These are phyloP conservation scores for Fusarium domesticum DNA, from an alignment of 2,329 filamentous ascomycete genomes.

Conservation along the genomic window DNA sequence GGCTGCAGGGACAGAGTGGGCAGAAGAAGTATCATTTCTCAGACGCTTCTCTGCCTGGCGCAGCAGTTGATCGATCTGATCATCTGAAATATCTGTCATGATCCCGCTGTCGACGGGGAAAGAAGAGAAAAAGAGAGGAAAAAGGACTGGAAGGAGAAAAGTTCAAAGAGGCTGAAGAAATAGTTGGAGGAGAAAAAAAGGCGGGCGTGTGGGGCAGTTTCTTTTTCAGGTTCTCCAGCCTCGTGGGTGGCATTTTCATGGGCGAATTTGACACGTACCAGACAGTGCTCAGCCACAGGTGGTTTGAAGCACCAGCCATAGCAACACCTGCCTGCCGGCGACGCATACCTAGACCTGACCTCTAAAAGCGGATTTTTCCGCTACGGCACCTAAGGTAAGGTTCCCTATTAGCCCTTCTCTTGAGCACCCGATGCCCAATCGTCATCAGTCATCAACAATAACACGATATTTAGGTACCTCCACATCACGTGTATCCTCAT, in stretches of 20 bases:
- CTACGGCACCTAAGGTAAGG: neutral
- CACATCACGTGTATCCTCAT: neutral
- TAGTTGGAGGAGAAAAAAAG: constrained; percentile 17
- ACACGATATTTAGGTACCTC: neutral
- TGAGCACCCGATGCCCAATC: constrained; percentile 23
- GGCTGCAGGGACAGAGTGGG: constrained; percentile 13
- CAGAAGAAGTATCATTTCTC: constrained; percentile 22
- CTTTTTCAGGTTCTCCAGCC: neutral
- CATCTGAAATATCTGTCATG: constrained; percentile 32
- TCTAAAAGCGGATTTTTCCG: too few relatives aligned
- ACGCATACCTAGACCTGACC: too few relatives aligned
- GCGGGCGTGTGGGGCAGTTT: constrained; percentile 8
- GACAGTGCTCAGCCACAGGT: neutral
- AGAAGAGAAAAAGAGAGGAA: constrained; percentile 5
- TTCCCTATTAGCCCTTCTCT: constrained; percentile 3
- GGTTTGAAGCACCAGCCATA: constrained; percentile 2
- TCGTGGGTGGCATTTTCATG: too few relatives aligned
- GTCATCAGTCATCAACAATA: constrained; percentile 16
- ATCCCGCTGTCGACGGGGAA: constrained; percentile 24
- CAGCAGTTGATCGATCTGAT: constrained; percentile 33
- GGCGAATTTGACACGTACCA: constrained; percentile 1
- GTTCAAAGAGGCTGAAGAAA: constrained; percentile 16
- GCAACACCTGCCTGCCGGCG: too few relatives aligned
- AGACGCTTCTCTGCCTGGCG: constrained; percentile 35
- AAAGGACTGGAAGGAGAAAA: neutral